Percentiles rank a stretch among this genome's conserved stretches.
These are phyloP conservation scores for Syzygium syzygioides DNA, from an alignment of 441 rosid species.

Conservation along the genomic window DNA sequence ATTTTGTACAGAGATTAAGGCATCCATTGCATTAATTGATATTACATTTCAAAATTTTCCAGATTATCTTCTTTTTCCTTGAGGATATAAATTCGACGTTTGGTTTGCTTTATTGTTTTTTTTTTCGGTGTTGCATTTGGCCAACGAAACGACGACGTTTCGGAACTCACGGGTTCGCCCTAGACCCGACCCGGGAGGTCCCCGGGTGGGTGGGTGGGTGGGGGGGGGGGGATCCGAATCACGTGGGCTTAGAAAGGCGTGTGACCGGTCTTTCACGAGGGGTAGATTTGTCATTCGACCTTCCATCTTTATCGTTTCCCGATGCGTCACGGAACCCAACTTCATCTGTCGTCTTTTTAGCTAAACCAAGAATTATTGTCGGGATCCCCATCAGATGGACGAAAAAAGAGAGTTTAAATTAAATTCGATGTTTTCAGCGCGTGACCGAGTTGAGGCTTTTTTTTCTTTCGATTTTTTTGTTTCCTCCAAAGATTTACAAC, in stretches of 20 bases:
- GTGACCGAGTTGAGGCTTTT: too few relatives aligned
- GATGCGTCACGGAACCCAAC: not conserved
- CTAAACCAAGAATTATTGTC: too few relatives aligned
- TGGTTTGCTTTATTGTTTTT: not conserved
- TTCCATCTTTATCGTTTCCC: not conserved
- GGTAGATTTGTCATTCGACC: not conserved
- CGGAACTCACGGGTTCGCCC: rapidly evolving
- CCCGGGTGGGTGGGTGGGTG: rapidly evolving
- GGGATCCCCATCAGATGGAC: too few relatives aligned
- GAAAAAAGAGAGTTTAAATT: too few relatives aligned
- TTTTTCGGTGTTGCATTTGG: not conserved
- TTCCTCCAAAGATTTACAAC: too few relatives aligned
- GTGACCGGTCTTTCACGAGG: not conserved
- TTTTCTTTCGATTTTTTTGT: too few relatives aligned
- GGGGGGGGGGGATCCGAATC: rapidly evolving
- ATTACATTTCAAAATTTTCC: rapidly evolving
- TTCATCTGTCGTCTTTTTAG: too few relatives aligned
- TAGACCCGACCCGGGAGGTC: rapidly evolving
- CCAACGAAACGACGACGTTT: not conserved
- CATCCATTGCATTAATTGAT: not conserved
- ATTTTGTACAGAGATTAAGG: not conserved
- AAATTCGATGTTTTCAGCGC: too few relatives aligned
- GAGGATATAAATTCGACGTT: too few relatives aligned
- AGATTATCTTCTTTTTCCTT: not conserved
- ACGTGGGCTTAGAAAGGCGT: too few relatives aligned